Base-by-base conservation (phyloP, 2,329 filamentous ascomycete species). In the Rutstroemia sp. region DNA sequence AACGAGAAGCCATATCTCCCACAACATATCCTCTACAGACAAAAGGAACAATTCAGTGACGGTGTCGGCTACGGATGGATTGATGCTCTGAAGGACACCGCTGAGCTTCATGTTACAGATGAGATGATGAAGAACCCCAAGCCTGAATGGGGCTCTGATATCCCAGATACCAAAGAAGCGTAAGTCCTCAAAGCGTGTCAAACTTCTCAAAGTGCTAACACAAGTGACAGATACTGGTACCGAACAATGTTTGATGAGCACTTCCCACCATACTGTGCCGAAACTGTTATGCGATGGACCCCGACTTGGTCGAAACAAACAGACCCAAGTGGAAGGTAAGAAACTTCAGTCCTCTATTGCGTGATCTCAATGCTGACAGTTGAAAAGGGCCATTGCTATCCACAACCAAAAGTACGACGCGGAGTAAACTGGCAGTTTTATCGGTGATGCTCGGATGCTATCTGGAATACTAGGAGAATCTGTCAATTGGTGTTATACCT, bases 41-140 rank as follows among this genome's bases (percentile, higher is more conserved):
- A 99, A 76, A 99, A 99, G 84, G 94, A 99, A 78, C 94, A 99
- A 76, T 99, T 99, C 79, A 95, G 88, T 58, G 95, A 99, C 68
- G 95, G 94, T 71, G 94, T 99, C 57, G 94, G 94, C 57, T 99
- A 99, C 76, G 92, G 94, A 61, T 99, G 94, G 94, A 99, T 99
- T 70, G 94, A 99, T 69, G 88, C 86, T 6, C 83, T 99, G 67
- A 97, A 96, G 81, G 94, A 97, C 74, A 89, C 87, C 68, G 94
- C 94, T 37, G 91, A 95, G 75, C 73, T 85, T 62, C 83, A 94
- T 57, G 87, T 99, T 56, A 95, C 89, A 17, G 92, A 99, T 69
- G 92, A 97, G 79, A 92, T 95, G 85, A 90, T 97, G 88, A 91
- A 92, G 80, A 92, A 95, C 82, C 92, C 94, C 62, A 96, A 96